Base-by-base conservation (phyloP, 2,329 filamentous ascomycete genomes). In the Sporothrix inflata region DNA sequence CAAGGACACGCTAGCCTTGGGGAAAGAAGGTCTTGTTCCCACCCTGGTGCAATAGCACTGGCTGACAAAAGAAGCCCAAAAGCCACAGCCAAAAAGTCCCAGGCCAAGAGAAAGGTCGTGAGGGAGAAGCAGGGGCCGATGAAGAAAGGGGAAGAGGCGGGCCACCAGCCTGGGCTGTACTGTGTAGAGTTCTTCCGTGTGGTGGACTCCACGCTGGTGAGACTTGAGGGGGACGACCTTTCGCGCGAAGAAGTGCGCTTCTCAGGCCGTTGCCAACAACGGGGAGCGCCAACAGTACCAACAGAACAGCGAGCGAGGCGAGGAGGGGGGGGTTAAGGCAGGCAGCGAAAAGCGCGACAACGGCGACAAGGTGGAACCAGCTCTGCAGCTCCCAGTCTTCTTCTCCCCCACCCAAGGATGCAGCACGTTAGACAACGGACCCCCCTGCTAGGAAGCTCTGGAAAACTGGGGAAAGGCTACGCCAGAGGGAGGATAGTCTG, bases 391-490 rank as follows among this genome's bases (percentile, higher is more conserved):
- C n/a, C 16, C 34, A 12, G 12, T 49, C 14, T 9, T 47, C 7
- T 30, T 47, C 24, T 49, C 42, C 57, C 69, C 57, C 69, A 65
- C 57, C 40, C 60, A 34, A 53, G 27, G 69, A 66, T 66, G 69
- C 60, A 71, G 49, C 60, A 49, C n/a, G 69, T n/a, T 53, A 14
- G 47, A 67, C 60, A 34, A n/a, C 45, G 34, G 60, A 42, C 3
- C n/a, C n/a, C 61, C 61, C 49, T 60, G 70, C 40, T 9, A n/a
- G 38, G 49, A 57, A 57, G 51, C 47, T 60, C 49, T 57, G 61
- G 61, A 67, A 71, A 68, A 71, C 49, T 47, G 60, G 70, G 61
- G 51, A 71, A 51, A 51, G 45, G 61, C 60, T 66, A 63, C 47
- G 24, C 60, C 47, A 12, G 8, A 55, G 69, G 11, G 12, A 71